Evolutionary conservation across 2,329 filamentous ascomycete species (phyloP).

Genomic region (Trichophyton mentagrophytes): DNA sequence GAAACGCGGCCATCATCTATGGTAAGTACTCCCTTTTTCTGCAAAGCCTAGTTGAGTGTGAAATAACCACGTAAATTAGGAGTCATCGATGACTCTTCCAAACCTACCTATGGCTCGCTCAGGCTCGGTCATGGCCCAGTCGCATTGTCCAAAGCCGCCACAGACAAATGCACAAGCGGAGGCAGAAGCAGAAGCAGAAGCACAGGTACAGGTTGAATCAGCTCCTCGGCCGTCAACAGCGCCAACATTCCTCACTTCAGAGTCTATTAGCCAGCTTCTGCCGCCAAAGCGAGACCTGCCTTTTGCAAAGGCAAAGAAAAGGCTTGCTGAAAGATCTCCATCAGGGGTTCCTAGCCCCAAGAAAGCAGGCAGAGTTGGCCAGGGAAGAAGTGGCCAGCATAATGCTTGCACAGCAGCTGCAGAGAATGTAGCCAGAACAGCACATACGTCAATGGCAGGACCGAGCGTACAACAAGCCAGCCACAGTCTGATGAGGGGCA

Average conservation of each 20-base stretch:
- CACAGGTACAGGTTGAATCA: background rate
- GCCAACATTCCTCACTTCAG: slow-evolving; percentile 18
- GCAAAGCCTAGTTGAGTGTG: background rate
- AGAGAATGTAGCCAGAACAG: background rate
- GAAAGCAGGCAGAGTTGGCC: background rate
- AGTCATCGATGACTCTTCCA: slow-evolving; percentile 5
- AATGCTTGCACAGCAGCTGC: background rate
- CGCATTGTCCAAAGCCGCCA: background rate
- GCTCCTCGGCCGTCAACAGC: slow-evolving; percentile 18
- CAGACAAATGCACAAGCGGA: background rate
- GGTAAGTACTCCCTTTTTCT: background rate
- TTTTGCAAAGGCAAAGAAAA: slow-evolving; percentile 23
- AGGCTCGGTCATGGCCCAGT: background rate
- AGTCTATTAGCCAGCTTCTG: slow-evolving; percentile 25
- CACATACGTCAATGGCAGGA: background rate
- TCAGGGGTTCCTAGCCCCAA: slow-evolving; percentile 16
- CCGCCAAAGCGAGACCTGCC: slow-evolving; percentile 33
- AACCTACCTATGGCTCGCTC: slow-evolving; percentile 1
- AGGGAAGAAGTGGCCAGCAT: background rate
- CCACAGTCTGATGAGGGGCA: background rate
- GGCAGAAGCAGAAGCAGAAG: background rate
- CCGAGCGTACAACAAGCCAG: background rate
- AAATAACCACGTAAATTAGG: slow-evolving; percentile 5
- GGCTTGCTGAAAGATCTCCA: slow-evolving; percentile 18
- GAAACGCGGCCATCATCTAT: slow-evolving; percentile 8